Percentiles rank a stretch among this genome's conserved stretches.
Conservation (phyloP, 2,329 filamentous ascomycete genomes). For the Epichloe elymi region DNA sequence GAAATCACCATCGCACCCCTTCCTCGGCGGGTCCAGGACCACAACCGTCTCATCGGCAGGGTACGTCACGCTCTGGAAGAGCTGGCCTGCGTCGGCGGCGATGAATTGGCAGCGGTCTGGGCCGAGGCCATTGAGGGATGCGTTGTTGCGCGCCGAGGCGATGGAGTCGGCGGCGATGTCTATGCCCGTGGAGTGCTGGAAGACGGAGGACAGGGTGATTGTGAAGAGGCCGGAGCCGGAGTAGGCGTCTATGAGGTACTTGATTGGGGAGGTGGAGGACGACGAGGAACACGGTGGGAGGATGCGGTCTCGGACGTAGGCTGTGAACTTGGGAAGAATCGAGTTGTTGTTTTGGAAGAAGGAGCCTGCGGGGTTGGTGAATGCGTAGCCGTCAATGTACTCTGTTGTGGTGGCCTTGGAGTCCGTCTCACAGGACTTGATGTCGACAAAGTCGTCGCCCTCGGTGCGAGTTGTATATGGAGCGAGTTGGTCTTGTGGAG, state of each 20-base stretch:
- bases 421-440: slow-evolving; percentile 83
- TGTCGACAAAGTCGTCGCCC: slow-evolving; percentile 47
- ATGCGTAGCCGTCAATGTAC: slow-evolving; percentile 73
- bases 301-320: slow-evolving; percentile 72
- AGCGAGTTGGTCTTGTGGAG: slow-evolving; percentile 13
- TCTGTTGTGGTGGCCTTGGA: slow-evolving; percentile 72
- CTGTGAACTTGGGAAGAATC: slow-evolving; percentile 75
- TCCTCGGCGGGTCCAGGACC: slow-evolving; percentile 93
- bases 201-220: slow-evolving; percentile 75
- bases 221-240: slow-evolving; percentile 96
- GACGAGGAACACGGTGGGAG: slow-evolving; percentile 35
- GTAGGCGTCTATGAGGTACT: slow-evolving; percentile 93
- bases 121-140: slow-evolving; percentile 57
- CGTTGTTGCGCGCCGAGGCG: slow-evolving; percentile 65
- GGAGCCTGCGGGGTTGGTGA: slow-evolving; percentile 81
- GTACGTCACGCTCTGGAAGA: slow-evolving; percentile 67
- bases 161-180: slow-evolving; percentile 78
- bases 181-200: slow-evolving; percentile 77
- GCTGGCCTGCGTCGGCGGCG: slow-evolving; percentile 69
- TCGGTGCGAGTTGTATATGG: slow-evolving; percentile 35
- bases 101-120: slow-evolving; percentile 65
- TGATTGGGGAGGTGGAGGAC: slow-evolving; percentile 40
- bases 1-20: slow-evolving; percentile 83
- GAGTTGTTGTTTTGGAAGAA: slow-evolving; percentile 99
- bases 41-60: slow-evolving; percentile 73